These are phyloP conservation scores for Nyssa sinensis DNA, from an alignment of 148 eudicot species.

Conservation along the genomic window DNA sequence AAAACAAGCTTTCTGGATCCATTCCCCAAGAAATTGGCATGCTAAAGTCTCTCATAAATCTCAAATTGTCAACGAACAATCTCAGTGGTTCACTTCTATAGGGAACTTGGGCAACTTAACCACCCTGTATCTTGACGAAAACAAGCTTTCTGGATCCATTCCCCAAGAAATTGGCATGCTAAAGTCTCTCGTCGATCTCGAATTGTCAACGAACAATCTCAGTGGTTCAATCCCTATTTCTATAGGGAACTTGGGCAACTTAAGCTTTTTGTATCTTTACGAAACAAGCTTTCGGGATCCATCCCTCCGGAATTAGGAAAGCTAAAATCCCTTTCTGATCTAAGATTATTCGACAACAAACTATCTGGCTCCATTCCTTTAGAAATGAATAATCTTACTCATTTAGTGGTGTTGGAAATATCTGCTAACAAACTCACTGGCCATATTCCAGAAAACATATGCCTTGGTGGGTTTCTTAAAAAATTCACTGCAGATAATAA, in stretches of 20 bases:
- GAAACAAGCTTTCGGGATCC: slow-evolving; percentile 7
- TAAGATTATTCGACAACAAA: slow-evolving; percentile 29
- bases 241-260: no score
- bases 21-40: no score
- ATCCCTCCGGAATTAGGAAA: slow-evolving; percentile 16
- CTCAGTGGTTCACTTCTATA: no score
- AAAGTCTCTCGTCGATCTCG: not conserved
- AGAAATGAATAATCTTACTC: slow-evolving; percentile 30
- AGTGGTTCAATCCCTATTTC: no score
- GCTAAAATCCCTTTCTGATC: slow-evolving; percentile 36
- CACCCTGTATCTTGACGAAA: not conserved
- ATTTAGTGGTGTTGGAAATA: not conserved
- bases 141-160: slow-evolving; percentile 5
- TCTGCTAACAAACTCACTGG: not conserved
- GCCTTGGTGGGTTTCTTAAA: not conserved
- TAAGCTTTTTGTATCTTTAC: no score
- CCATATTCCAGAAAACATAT: not conserved
- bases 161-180: slow-evolving; percentile 3
- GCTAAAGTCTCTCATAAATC: no score
- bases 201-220: not conserved
- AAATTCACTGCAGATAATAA: not conserved
- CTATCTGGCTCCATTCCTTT: slow-evolving; percentile 39
- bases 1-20: no score
- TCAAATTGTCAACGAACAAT: no score
- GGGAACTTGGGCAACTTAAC: slow-evolving; percentile 4